Percentiles rank a stretch among this genome's conserved stretches.
Evolutionary conservation across 768 basidiomycete genomes (phyloP).

Genomic region (Daedalea quercina): DNA sequence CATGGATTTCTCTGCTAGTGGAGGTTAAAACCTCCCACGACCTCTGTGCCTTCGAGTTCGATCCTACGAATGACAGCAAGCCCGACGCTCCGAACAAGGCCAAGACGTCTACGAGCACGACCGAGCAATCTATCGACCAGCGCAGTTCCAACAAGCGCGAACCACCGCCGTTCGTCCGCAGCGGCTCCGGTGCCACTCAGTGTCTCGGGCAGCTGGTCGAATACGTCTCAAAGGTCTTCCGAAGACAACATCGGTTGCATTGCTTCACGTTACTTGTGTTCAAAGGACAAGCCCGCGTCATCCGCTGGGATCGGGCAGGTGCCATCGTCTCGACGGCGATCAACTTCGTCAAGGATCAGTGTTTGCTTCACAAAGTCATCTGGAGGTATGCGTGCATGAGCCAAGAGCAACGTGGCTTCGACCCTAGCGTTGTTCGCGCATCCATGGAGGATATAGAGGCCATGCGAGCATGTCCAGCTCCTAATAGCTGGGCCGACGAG

Average conservation of each 20-base stretch:
- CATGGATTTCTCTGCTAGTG: not conserved
- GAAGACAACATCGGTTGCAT: slow-evolving; percentile 3
- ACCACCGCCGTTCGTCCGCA: too few relatives aligned
- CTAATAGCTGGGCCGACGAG: too few relatives aligned
- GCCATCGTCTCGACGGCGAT: slow-evolving; percentile 3
- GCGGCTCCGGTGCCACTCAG: too few relatives aligned
- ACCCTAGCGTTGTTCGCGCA: slow-evolving; percentile 3
- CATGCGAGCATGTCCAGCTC: not conserved
- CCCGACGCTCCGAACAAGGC: too few relatives aligned
- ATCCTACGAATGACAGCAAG: not conserved
- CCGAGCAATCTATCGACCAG: too few relatives aligned
- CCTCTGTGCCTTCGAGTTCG: not conserved
- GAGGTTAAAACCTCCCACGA: not conserved
- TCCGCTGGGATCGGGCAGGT: slow-evolving; percentile 5
- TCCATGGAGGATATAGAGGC: not conserved
- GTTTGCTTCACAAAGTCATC: not conserved
- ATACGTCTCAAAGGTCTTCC: slow-evolving; percentile 1
- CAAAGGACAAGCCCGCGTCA: not conserved
- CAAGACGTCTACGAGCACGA: too few relatives aligned
- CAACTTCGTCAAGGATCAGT: not conserved
- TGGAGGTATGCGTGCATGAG: slow-evolving; percentile 1
- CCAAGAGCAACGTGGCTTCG: not conserved
- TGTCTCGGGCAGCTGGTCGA: slow-evolving; percentile 1
- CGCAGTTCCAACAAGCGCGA: too few relatives aligned
- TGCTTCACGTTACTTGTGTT: not conserved